Conservation (phyloP, 345 rosid species). For the Mangifera indica region DNA sequence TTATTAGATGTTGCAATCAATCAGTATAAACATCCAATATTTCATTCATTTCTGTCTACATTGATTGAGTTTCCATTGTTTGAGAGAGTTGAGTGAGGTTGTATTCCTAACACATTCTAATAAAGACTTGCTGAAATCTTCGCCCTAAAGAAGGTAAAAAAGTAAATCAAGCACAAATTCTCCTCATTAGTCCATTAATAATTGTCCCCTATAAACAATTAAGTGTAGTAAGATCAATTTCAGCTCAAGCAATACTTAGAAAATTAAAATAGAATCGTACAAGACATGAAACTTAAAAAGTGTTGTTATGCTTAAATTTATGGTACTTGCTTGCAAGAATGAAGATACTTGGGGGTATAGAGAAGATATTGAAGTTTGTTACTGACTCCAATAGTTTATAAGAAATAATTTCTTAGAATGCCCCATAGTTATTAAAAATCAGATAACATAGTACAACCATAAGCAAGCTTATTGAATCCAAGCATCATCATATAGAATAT, state of each 20-base stretch:
- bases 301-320: background rate
- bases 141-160: too few species aligned
- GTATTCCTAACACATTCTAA: too few species aligned
- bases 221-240: too few species aligned
- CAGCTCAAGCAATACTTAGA: background rate
- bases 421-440: constrained; percentile 81
- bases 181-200: too few species aligned
- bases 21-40: too few species aligned
- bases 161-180: too few species aligned
- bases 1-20: too few species aligned
- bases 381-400: constrained; percentile 46
- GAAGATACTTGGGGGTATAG: constrained; percentile 64
- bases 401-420: constrained; percentile 81
- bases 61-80: too few species aligned
- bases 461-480: constrained; percentile 61
- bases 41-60: too few species aligned
- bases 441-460: constrained; percentile 54
- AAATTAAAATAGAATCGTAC: background rate
- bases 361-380: constrained; percentile 66
- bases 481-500: constrained; percentile 54
- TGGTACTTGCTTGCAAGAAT: background rate
- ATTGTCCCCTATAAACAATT: too few species aligned
- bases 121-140: too few species aligned
- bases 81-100: too few species aligned
- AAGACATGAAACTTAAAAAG: background rate